Base-by-base conservation (phyloP, 495 filamentous ascomycete species). In the Aspergillus haitiensis region DNA sequence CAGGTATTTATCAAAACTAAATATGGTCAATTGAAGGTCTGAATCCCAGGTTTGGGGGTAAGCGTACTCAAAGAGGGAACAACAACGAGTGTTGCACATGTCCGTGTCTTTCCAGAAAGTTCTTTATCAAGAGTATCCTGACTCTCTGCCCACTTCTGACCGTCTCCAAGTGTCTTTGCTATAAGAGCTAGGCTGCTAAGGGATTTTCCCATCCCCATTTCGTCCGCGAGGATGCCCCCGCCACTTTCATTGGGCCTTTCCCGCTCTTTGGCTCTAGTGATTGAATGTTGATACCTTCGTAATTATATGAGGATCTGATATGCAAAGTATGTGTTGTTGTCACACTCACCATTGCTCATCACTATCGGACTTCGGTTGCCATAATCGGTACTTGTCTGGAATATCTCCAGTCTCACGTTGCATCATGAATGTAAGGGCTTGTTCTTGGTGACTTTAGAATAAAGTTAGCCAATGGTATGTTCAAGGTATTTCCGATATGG, bases 201-300 rank as follows among this genome's bases (percentile, higher is more conserved):
- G 3, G 56, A 51, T 36, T 58, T 58, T 18, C 56, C 56, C 45
- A 58, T 50, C 0, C 56, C 56, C 56, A 58, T 58, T 31, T 58
- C 46, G 34, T 58, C 46, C 0, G 56, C 56, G 16, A 58, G 45
- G 34, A 58, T 51, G 1, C 46, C 56, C 8, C 46, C 56, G 18
- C 35, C 46, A n/a, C 46, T 51, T 12, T 58, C 46, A 15, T 58
- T 46, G 7, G 40, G 46, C 15, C 33, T 9, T 11, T 42, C 57
- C 3, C 15, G 50, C 7, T 55, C 8, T 12, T 34, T 18, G 6
- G 39, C 52, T 1, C 18, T 31, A 6, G 50, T 60, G 42, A 60
- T 49, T 11, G 40, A 15, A 40, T 60, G 58, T 3, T 21, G 12
- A 33, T 48, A 60, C 32, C 58, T 60, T 16, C 21, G 46, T 2